Conservation (phyloP, 2,329 filamentous ascomycete species). For the Colletotrichum spinosum region DNA sequence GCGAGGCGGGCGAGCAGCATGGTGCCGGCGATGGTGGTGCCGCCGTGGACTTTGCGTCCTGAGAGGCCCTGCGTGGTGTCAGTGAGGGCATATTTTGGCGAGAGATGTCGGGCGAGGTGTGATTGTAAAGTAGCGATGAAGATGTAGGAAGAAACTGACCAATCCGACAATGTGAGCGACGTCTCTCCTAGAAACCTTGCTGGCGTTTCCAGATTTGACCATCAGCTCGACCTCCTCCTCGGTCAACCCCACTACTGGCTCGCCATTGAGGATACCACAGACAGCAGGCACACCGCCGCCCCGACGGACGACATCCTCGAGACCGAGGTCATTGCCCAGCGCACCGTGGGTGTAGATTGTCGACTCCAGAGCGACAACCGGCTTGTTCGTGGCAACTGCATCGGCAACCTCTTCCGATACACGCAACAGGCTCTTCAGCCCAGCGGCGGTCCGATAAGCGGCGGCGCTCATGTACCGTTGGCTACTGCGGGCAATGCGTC, state of each 20-base stretch:
- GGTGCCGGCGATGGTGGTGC: conserved; percentile 93
- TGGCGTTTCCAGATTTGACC: conserved; percentile 72
- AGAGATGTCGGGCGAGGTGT: neutral
- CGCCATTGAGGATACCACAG: conserved; percentile 86
- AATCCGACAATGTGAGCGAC: conserved; percentile 83
- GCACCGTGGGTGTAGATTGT: conserved; percentile 98
- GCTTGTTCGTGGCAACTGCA: conserved; percentile 78
- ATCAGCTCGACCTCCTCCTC: conserved; percentile 80
- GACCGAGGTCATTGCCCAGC: conserved; percentile 76
- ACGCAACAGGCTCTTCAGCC: conserved; percentile 64
- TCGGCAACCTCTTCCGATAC: conserved; percentile 86
- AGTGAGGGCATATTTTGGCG: conserved; percentile 10
- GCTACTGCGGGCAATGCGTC: neutral
- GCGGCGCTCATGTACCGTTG: conserved; percentile 32
- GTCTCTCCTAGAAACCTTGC: conserved; percentile 90
- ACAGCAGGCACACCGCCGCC: conserved; percentile 91
- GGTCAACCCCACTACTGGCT: conserved; percentile 82
- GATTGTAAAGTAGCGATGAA: neutral
- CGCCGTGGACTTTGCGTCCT: conserved; percentile 81
- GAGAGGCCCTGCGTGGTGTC: conserved; percentile 63
- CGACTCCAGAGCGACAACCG: conserved; percentile 92
- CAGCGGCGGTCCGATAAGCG: conserved; percentile 39
- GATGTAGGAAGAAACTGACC: conserved; percentile 60
- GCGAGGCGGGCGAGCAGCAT: conserved; percentile 90
- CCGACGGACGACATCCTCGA: conserved; percentile 84